These are phyloP conservation scores for Microbotryomycetes sp. DNA, from an alignment of 1,284 basidiomycete genomes.

Conservation along the genomic window DNA sequence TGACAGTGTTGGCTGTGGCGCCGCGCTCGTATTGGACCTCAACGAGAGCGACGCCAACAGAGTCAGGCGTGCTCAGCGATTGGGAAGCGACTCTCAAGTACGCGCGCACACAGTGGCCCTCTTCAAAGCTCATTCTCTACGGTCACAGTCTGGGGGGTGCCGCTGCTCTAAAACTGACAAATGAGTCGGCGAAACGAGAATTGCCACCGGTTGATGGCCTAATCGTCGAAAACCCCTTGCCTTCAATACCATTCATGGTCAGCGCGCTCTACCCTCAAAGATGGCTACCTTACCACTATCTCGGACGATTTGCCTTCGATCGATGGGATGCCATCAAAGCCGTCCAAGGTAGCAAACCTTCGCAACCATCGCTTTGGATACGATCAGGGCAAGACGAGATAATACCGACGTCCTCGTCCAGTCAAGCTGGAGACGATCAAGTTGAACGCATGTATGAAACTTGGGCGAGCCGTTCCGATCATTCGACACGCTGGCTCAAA, in stretches of 20 bases:
- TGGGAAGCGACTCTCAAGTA: conserved; percentile 44
- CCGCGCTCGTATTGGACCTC: conserved; percentile 50
- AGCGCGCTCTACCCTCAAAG: conserved; percentile 49
- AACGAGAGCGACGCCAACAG: conserved; percentile 41
- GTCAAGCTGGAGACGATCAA: conserved; percentile 5
- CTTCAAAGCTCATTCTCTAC: conserved; percentile 45
- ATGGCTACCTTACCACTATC: conserved; percentile 52
- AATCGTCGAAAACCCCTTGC: conserved; percentile 52
- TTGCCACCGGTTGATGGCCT: conserved; percentile 34
- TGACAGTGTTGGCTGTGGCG: conserved; percentile 44
- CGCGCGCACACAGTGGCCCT: conserved; percentile 41
- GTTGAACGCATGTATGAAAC: conserved; percentile 14
- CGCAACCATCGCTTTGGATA: conserved; percentile 22
- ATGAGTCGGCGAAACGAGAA: not conserved
- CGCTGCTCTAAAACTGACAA: conserved; percentile 42
- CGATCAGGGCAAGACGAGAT: conserved; percentile 26
- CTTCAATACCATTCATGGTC: conserved; percentile 52
- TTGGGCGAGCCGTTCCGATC: not conserved
- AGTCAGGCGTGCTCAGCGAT: conserved; percentile 46
- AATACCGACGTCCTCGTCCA: conserved; percentile 7
- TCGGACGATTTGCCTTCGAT: conserved; percentile 48
- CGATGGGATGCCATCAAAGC: conserved; percentile 47
- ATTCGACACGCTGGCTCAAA: conserved; percentile 13
- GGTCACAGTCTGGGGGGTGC: conserved; percentile 53
- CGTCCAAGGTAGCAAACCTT: not conserved